Evolutionary conservation across 306 rosid genomes (phyloP).

Genomic region (Pterocarpus santalinus): DNA sequence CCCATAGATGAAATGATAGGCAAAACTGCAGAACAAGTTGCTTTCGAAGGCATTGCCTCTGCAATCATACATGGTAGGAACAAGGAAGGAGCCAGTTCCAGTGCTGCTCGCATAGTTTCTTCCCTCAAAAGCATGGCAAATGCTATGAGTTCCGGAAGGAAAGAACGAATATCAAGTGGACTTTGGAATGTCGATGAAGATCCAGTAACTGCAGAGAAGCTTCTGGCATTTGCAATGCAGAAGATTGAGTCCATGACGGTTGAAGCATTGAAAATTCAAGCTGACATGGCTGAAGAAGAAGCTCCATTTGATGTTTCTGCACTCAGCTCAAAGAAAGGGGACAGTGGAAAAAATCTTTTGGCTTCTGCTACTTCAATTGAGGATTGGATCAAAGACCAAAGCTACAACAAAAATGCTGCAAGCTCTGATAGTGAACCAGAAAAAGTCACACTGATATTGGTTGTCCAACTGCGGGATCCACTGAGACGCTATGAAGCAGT

Average conservation of each 20-base stretch:
- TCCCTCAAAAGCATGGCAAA: constrained; percentile 70
- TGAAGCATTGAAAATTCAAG: constrained; percentile 86
- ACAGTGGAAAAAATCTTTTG: constrained; percentile 56
- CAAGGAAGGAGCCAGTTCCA: constrained; percentile 93
- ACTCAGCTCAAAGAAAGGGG: constrained; percentile 51
- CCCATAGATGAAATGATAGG: constrained; percentile 83
- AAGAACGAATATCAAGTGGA: constrained; percentile 79
- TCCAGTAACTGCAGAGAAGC: constrained; percentile 66
- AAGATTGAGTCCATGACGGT: constrained; percentile 80
- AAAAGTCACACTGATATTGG: constrained; percentile 62
- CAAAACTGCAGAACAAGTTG: constrained; percentile 94
- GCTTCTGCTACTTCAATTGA: constrained; percentile 70
- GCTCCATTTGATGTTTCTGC: constrained; percentile 91
- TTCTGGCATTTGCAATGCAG: constrained; percentile 78
- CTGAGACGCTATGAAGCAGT: constrained; percentile 79
- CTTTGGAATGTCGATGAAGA: constrained; percentile 83
- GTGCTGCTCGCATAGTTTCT: constrained; percentile 80
- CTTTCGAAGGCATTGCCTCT: constrained; percentile 95
- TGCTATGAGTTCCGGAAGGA: constrained; percentile 76
- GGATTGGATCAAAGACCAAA: constrained; percentile 70
- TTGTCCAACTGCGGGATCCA: constrained; percentile 82
- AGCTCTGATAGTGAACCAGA: constrained; percentile 42
- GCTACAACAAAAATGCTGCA: constrained; percentile 33
- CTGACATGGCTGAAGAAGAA: constrained; percentile 85
- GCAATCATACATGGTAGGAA: constrained; percentile 89